Conservation (phyloP, 768 basidiomycete species). For the Sporobolomyces roseus region DNA sequence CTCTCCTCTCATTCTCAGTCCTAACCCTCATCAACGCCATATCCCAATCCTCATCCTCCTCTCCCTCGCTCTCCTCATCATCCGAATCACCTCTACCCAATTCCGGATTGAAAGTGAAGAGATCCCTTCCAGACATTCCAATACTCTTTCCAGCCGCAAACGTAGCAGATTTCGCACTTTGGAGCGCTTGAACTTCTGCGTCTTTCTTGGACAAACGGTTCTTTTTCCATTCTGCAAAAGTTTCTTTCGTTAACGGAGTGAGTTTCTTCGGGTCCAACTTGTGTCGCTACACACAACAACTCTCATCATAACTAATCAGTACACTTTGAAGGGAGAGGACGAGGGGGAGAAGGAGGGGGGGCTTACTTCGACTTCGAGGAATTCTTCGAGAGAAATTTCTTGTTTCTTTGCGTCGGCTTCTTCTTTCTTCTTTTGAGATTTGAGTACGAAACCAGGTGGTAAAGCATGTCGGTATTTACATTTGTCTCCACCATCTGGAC, state of each 20-base stretch:
- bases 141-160: slow-evolving; percentile 79
- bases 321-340: not conserved
- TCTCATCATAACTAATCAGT: not conserved
- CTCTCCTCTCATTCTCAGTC: slow-evolving; percentile 60
- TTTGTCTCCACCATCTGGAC: slow-evolving; percentile 52
- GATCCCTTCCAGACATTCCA: slow-evolving; percentile 93
- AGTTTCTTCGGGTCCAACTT: slow-evolving; percentile 78
- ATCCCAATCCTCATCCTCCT: slow-evolving; percentile 55
- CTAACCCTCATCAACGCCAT: slow-evolving; percentile 59
- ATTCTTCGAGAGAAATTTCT: slow-evolving; percentile 88
- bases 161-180: slow-evolving; percentile 76
- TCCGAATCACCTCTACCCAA: slow-evolving; percentile 48
- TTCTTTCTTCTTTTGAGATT: slow-evolving; percentile 83
- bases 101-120: slow-evolving; percentile 94
- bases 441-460: slow-evolving; percentile 92
- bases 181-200: slow-evolving; percentile 75
- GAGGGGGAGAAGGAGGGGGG: not conserved
- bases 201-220: slow-evolving; percentile 91
- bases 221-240: slow-evolving; percentile 92
- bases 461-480: slow-evolving; percentile 95
- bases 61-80: slow-evolving; percentile 64
- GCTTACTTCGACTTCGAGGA: slow-evolving; percentile 89
- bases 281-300: slow-evolving; percentile 62
- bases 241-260: slow-evolving; percentile 87
- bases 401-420: slow-evolving; percentile 84